Evolutionary conservation across 1,284 basidiomycete species (phyloP), one percentile per base, ranked within the genome.

Genomic region (Apiotrichum laibachii): DNA sequence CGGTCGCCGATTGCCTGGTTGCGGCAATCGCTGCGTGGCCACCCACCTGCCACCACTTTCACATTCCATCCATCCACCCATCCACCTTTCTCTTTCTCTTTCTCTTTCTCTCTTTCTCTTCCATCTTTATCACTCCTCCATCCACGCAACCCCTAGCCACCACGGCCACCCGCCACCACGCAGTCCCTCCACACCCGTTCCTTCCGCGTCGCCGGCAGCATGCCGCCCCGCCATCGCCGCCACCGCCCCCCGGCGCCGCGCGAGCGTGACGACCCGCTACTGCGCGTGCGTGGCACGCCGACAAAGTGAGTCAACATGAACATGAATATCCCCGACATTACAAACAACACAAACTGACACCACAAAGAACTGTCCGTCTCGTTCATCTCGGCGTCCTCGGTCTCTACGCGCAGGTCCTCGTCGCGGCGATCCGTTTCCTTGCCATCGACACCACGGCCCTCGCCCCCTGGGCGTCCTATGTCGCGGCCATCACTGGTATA

Each of bases 311-410:
- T 35, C 7, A 3, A n/a, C 18, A 43, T n/a, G 9, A 19, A 9
- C 13, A 31, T 31, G 26, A 31, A 9, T 43, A 9, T 43, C 18
- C 13, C 45, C 8, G 45, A 46, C 45, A 19, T 34, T 22, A 1
- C 44, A 55, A 31, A 31, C 26, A 31, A 31, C 26, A 7, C 4
- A 31, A 31, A 31, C 26, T 31, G 26, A 31, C 26, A 31, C 26
- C 7, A 31, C 26, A 31, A 31, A 31, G 53, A 15, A 55, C 53
- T 3, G 15, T 45, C 10, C 53, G 53, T 7, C 22, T 55, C n/a
- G 53, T 39, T 18, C 46, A 55, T 15, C 46, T 55, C 45, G 53
- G 35, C 37, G 35, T 55, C 5, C 53, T 55, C 22, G 37, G 35
- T 15, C 18, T 48, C 35, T 55, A 55, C 31, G 37, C 53, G 12